Base-by-base conservation (phyloP, 805 yeast species). In the Tanozyma kutaoensis region DNA sequence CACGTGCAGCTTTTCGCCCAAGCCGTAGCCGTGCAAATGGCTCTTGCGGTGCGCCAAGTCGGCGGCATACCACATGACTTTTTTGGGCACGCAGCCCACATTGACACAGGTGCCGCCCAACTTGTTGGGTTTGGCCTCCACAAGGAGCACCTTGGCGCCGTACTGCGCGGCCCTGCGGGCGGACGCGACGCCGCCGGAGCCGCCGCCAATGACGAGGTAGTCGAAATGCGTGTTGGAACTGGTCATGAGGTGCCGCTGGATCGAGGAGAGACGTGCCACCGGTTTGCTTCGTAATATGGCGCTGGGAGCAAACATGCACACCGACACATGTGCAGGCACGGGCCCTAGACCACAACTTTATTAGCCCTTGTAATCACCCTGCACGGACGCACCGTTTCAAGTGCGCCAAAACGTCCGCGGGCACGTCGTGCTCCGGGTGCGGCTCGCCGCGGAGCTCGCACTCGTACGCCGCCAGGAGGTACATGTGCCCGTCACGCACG, bases 101-200 rank as follows among this genome's bases (percentile, higher is more conserved):
- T 91, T 91, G 35, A 91, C 99, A 68, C 99, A 91, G 23, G 98
- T 91, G 16, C 99, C 99, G 32, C 98, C 98, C 55, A 91, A 67
- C 41, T 52, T 54, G 28, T 53, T 39, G 37, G 64, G 76, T 28
- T 72, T 70, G 22, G 81, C 72, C 54, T 91, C 98, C 28, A 91
- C 65, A 13, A 91, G 46, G 28, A 86, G 60, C 2, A 91, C 76
- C 40, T 84, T 82, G 15, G 93, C 94, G 15, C 98, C 98, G 42
- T 86, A 72, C 18, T 72, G 67, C 20, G 97, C 95, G 9, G 98
- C 97, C 43, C 97, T 73, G 54, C 99, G 75, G 11, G 96, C 93
- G 13, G 93, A 76, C n/a, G 98, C 95, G 24, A 91, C 96, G 40
- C 99, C 99, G 25, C 97, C 99, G 20, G 95, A 84, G 10, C 99